Evolutionary conservation across 1,284 basidiomycete genomes (phyloP).

Genomic region (Mycosarcoma mackinlayi): DNA sequence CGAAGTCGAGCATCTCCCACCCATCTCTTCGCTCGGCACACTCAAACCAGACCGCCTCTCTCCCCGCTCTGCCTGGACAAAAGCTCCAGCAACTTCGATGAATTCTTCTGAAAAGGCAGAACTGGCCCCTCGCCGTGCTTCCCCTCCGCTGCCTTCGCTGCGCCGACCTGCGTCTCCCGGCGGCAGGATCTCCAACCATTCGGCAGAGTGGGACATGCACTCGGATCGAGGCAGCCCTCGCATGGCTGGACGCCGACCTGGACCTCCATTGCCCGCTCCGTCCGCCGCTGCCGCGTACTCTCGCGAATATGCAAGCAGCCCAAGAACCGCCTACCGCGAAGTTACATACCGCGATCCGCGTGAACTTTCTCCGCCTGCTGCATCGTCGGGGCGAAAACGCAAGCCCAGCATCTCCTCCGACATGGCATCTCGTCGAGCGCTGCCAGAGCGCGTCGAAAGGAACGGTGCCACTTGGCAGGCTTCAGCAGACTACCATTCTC

Average conservation of each 20-base stretch:
- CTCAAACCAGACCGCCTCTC: conserved; percentile 8
- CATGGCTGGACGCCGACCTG: conserved; percentile 17
- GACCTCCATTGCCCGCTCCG: conserved; percentile 11
- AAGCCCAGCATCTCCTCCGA: conserved; percentile 43
- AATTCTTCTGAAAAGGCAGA: conserved; percentile 24
- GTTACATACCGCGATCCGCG: conserved; percentile 37
- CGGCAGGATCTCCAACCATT: conserved; percentile 38
- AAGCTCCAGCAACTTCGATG: conserved; percentile 7
- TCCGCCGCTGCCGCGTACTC: conserved; percentile 17
- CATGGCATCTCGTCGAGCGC: conserved; percentile 12
- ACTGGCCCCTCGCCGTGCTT: conserved; percentile 17
- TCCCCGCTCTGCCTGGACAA: background rate
- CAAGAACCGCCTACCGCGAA: conserved; percentile 28
- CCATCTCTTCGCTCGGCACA: conserved; percentile 16
- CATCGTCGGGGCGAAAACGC: conserved; percentile 22
- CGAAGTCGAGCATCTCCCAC: conserved; percentile 30
- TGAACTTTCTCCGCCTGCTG: conserved; percentile 28
- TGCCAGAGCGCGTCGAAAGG: conserved; percentile 32
- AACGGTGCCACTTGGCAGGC: conserved; percentile 13
- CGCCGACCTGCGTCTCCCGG: conserved; percentile 40
- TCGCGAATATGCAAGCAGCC: conserved; percentile 37
- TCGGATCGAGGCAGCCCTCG: conserved; percentile 45
- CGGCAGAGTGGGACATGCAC: conserved; percentile 41
- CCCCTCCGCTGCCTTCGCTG: conserved; percentile 23
- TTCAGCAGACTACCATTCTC: conserved; percentile 26